Conservation (phyloP, 2,329 filamentous ascomycete genomes). For the Cladosporium halotolerans region DNA sequence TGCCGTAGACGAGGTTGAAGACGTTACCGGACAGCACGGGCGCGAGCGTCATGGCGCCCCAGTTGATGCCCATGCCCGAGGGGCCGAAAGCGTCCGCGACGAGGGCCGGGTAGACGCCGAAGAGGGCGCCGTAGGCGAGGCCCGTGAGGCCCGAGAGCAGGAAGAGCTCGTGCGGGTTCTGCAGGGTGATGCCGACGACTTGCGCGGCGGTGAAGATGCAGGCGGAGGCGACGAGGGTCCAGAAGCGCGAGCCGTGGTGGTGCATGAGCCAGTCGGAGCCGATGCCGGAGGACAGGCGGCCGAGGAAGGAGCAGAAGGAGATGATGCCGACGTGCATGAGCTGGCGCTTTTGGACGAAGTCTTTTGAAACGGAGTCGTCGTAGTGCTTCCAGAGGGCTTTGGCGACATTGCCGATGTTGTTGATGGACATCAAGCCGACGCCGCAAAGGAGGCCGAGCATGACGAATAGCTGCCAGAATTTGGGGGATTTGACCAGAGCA, state of each 20-base stretch:
- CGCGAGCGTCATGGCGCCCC: constrained; percentile 89
- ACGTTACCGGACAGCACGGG: constrained; percentile 83
- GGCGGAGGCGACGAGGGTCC: constrained; percentile 78
- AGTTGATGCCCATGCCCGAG: constrained; percentile 83
- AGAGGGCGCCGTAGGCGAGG: constrained; percentile 85
- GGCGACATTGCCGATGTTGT: constrained; percentile 88
- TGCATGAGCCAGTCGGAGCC: constrained; percentile 89
- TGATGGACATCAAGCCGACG: constrained; percentile 97
- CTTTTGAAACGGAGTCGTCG: constrained; percentile 63
- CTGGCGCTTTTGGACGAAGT: constrained; percentile 74
- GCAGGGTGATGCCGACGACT: constrained; percentile 65
- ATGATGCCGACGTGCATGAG: constrained; percentile 90
- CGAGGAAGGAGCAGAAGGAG: constrained; percentile 80
- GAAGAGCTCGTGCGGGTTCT: constrained; percentile 69
- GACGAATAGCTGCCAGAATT: constrained; percentile 87
- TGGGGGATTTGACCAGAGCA: constrained; percentile 60
- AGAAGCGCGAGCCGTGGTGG: constrained; percentile 72
- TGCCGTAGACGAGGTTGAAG: constrained; percentile 88
- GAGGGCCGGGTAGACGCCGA: constrained; percentile 87
- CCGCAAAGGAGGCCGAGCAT: constrained; percentile 89
- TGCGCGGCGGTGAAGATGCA: constrained; percentile 75
- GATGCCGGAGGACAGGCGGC: constrained; percentile 68
- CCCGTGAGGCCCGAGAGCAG: constrained; percentile 79
- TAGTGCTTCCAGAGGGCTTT: constrained; percentile 85
- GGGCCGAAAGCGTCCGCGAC: constrained; percentile 85